phyloP scores from a whole-genome alignment of 2,329 filamentous ascomycete genomes.

The Apiospora pterosperma region DNA sequence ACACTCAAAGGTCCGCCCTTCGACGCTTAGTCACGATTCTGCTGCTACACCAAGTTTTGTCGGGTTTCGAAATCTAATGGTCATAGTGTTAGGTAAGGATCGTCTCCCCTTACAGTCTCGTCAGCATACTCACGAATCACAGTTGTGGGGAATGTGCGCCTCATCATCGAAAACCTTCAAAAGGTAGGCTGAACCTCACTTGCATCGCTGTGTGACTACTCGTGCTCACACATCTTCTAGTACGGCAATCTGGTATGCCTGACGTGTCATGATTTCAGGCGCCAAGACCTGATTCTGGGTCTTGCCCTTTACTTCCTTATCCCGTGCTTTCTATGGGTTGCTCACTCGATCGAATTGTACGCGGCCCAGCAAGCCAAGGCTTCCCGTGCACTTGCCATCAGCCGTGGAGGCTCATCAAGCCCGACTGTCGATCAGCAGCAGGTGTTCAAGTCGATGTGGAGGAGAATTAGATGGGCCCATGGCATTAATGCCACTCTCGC shows the following conservation, averaged over 20 bases:
- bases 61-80: conserved; percentile 94
- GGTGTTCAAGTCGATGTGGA: conserved; percentile 74
- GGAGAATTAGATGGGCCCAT: conserved; percentile 75
- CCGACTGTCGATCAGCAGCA: conserved; percentile 59
- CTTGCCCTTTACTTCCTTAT: conserved; percentile 80
- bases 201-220: background rate
- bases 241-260: conserved; percentile 95
- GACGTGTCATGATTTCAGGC: conserved; percentile 81
- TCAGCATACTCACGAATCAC: conserved; percentile 5
- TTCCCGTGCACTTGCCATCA: conserved; percentile 49
- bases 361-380: conserved; percentile 76
- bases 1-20: conserved; percentile 68
- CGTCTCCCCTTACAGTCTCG: background rate
- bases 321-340: conserved; percentile 85
- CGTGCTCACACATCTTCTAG: conserved; percentile 38
- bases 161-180: conserved; percentile 96
- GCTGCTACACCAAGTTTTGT: conserved; percentile 75
- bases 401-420: conserved; percentile 47
- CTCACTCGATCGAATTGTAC: conserved; percentile 82
- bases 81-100: conserved; percentile 75
- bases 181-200: conserved; percentile 58
- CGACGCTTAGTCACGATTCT: conserved; percentile 83
- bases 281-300: conserved; percentile 72
- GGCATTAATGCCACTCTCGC: conserved; percentile 79
- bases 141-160: conserved; percentile 89